phyloP scores from a whole-genome alignment of 164 flowering plant species.

The Malania oleifera region DNA sequence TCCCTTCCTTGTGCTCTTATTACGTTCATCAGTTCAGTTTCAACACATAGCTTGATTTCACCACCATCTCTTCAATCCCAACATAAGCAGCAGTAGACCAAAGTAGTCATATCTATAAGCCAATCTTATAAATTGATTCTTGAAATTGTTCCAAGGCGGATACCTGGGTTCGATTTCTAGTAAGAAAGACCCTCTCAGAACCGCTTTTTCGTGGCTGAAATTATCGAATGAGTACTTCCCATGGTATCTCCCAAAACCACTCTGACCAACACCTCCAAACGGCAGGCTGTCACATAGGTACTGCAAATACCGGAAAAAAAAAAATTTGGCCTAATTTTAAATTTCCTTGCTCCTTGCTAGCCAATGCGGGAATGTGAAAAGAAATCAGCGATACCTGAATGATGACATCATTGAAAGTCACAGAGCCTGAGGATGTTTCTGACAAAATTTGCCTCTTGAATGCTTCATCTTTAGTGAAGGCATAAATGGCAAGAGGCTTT shows the following conservation, averaged over 20 bases:
- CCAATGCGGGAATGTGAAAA: too few species aligned
- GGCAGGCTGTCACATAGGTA: slow-evolving; percentile 54
- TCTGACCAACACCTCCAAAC: slow-evolving; percentile 88
- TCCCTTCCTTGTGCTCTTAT: too few species aligned
- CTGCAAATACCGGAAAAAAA: slow-evolving; percentile 35
- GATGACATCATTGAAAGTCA: slow-evolving; percentile 64
- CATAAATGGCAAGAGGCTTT: slow-evolving; percentile 70
- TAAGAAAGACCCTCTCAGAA: slow-evolving; percentile 42
- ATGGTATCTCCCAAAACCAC: slow-evolving; percentile 87
- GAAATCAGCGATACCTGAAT: slow-evolving; percentile 52
- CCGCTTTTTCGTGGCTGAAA: slow-evolving; percentile 84
- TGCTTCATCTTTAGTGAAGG: slow-evolving; percentile 56
- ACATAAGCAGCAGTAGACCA: slow-evolving; percentile 34
- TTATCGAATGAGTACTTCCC: slow-evolving; percentile 88
- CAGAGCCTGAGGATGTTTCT: slow-evolving; percentile 79
- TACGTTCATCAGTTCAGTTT: too few species aligned
- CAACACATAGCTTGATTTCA: too few species aligned
- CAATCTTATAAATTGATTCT: slow-evolving; percentile 45
- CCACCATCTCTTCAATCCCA: slow-evolving; percentile 51
- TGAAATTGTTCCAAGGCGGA: slow-evolving; percentile 81
- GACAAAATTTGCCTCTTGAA: slow-evolving; percentile 46
- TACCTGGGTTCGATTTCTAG: slow-evolving; percentile 57
- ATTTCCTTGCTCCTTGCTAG: background rate
- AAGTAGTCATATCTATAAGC: slow-evolving; percentile 46
- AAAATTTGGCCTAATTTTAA: background rate